Percentiles rank a stretch among this genome's conserved stretches.
Conservation (phyloP, 805 yeast genomes). For the Candida nitratophila region DNA sequence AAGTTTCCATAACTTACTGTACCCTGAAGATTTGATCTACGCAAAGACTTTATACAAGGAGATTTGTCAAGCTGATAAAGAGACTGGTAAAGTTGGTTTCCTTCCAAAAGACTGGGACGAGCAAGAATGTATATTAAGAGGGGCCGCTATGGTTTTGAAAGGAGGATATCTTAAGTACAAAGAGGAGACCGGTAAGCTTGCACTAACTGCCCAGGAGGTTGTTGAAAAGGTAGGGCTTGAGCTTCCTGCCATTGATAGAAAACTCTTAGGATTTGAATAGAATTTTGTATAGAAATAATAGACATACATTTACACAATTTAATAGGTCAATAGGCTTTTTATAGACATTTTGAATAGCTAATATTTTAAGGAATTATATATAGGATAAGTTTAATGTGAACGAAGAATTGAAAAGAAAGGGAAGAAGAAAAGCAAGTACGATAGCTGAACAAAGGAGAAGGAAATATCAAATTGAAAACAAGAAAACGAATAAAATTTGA, state of each 20-base stretch:
- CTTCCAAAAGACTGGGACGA: slow-evolving; percentile 48
- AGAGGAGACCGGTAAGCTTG: slow-evolving; percentile 30
- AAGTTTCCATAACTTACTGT: slow-evolving; percentile 41
- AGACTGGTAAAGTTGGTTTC: slow-evolving; percentile 37
- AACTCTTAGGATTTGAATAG: background rate
- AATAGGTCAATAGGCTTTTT: no score
- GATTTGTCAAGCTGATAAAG: slow-evolving; percentile 22
- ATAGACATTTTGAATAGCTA: no score
- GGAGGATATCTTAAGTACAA: slow-evolving; percentile 35
- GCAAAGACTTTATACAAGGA: slow-evolving; percentile 32
- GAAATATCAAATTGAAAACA: no score
- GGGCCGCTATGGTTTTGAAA: slow-evolving; percentile 35
- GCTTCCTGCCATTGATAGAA: slow-evolving; percentile 19
- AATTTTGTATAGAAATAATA: no score
- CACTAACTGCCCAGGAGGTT: slow-evolving; percentile 31
- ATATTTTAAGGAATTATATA: no score
- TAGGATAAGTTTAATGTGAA: no score
- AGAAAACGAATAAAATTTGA: background rate
- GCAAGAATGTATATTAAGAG: slow-evolving; percentile 35
- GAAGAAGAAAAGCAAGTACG: no score
- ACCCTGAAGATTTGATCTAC: slow-evolving; percentile 53
- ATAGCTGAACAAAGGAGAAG: no score
- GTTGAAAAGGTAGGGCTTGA: slow-evolving; percentile 29
- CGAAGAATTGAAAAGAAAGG: no score
- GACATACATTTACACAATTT: background rate